Percentiles rank a stretch among this genome's conserved stretches.
Conservation (phyloP, 1,284 basidiomycete species). For the Laetiporus sulphureus region DNA sequence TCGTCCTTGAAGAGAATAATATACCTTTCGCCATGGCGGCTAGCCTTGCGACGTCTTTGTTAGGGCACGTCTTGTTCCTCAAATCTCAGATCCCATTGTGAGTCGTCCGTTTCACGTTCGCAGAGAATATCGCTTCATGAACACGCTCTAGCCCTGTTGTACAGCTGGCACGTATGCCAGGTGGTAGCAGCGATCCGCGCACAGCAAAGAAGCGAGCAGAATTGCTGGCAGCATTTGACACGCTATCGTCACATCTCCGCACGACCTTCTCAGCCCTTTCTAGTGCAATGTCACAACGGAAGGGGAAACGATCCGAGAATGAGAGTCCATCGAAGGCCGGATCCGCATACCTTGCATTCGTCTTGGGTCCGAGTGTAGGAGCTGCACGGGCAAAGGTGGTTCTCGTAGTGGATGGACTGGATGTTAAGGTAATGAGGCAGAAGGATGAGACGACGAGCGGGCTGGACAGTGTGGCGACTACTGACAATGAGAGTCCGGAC, state of each 20-base stretch:
- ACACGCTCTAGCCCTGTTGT: constrained; percentile 45
- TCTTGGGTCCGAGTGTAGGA: constrained; percentile 57
- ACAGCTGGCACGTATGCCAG: constrained; percentile 50
- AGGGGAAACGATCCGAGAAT: not conserved
- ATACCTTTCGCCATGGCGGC: constrained; percentile 40
- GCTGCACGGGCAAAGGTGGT: constrained; percentile 54
- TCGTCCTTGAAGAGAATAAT: not conserved
- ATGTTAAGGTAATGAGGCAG: constrained; percentile 48
- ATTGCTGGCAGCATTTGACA: constrained; percentile 57
- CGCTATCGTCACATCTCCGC: constrained; percentile 61
- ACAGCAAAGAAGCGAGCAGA: constrained; percentile 53
- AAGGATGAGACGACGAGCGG: constrained; percentile 23
- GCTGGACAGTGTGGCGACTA: constrained; percentile 11
- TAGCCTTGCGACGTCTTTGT: constrained; percentile 48
- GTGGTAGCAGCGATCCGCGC: constrained; percentile 30
- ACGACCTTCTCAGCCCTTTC: constrained; percentile 68
- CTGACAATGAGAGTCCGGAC: not conserved
- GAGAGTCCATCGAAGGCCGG: constrained; percentile 3
- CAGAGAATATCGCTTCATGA: not conserved
- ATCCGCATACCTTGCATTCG: constrained; percentile 48
- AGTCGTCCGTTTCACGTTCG: constrained; percentile 23
- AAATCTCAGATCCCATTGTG: constrained; percentile 75
- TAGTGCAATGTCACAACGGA: constrained; percentile 43
- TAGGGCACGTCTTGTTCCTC: constrained; percentile 64
- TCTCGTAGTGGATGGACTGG: constrained; percentile 56